Evolutionary conservation across 768 basidiomycete species (phyloP), one percentile per base, ranked within the genome.

Genomic region (Termitomyces sp.): DNA sequence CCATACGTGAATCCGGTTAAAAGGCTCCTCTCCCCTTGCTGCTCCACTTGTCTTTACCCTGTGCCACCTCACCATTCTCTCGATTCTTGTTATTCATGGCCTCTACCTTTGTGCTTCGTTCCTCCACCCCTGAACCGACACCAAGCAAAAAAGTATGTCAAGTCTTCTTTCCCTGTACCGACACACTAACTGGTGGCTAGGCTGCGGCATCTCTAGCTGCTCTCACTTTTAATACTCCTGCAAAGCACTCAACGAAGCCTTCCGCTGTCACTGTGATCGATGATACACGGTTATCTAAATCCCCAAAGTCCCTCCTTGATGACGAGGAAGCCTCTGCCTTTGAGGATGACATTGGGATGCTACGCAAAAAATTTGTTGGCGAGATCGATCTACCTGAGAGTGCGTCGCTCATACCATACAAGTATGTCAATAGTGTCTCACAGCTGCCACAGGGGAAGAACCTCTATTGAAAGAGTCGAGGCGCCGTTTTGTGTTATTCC

Each of bases 401-500:
- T 77, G 66, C 51, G 68, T 68, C 13, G 43, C 35, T n/a, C n/a
- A 20, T 32, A n/a, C 8, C 14, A 32, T 43, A 3, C 9, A 41
- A n/a, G 36, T 46, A 14, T 24, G 35, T 22, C 22, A 28, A 28
- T 26, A 22, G 2, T n/a, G 5, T 2, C 51, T 52, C 6, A 52
- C 20, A 0, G 13, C 8, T 18, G 48, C 33, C n/a, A 22, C 16
- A 87, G 83, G 76, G 54, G 83, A 90, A 60, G 94, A 95, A 67
- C 94, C 94, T 11, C 76, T 98, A 5, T 75, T 96, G 47, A 88
- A 84, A 67, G 85, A 84, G 59, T 86, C 86, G 0, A 83, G 82
- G 55, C 83, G 85, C 53, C 85, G 95, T 26, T 96, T 97, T 63
- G 92, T 95, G 3, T 76, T 98, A 18, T 97, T 96, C 70, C 95